Percentiles rank a stretch among this genome's conserved stretches.
Evolutionary conservation across 306 rosid species (phyloP).

Genomic region (Lathyrus aphaca): DNA sequence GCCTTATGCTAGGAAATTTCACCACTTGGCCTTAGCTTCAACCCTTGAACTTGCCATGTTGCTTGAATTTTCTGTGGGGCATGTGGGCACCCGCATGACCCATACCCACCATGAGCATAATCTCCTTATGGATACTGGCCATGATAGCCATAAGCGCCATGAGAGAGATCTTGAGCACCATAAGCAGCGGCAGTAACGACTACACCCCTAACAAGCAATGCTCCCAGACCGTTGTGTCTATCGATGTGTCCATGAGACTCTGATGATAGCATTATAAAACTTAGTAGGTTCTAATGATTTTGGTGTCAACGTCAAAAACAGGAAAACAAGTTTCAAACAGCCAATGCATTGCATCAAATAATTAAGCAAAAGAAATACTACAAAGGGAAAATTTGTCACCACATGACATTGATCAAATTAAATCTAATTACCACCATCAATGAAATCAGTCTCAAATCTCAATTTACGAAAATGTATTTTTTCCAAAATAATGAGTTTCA

Average conservation of each 20-base stretch:
- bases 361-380: conserved; percentile 14
- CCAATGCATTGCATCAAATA: neutral
- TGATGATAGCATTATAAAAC: conserved; percentile 27
- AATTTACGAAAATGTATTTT: neutral
- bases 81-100: too few relatives aligned
- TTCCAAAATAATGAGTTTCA: conserved; percentile 1
- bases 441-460: neutral
- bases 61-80: too few relatives aligned
- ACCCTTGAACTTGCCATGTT: too few relatives aligned
- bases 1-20: too few relatives aligned
- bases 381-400: neutral
- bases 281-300: conserved; percentile 28
- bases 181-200: conserved; percentile 60
- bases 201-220: conserved; percentile 80
- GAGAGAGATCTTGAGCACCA: too few relatives aligned
- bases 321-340: conserved; percentile 25
- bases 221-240: conserved; percentile 62
- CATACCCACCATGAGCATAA: too few relatives aligned
- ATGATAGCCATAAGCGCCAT: too few relatives aligned
- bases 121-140: too few relatives aligned
- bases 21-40: too few relatives aligned
- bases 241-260: conserved; percentile 58
- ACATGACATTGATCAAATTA: neutral
- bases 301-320: neutral
- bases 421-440: neutral